These are phyloP conservation scores for Piedraia hortae DNA, from an alignment of 2,329 filamentous ascomycete species.

Conservation along the genomic window DNA sequence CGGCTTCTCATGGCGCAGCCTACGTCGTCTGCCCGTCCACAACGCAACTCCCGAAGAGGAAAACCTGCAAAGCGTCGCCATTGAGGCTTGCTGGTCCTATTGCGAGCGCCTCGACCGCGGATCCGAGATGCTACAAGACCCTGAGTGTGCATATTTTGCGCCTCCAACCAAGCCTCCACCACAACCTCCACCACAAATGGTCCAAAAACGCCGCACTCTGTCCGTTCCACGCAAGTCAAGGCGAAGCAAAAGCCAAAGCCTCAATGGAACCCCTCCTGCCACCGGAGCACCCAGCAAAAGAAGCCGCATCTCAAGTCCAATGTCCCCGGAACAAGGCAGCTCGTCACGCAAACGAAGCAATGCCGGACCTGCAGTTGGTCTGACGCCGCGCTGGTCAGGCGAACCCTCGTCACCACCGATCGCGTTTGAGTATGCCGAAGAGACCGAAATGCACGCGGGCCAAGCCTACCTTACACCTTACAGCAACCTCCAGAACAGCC, in stretches of 20 bases:
- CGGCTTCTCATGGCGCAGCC: constrained; percentile 43
- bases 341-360: too few species aligned
- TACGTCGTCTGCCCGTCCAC: constrained; percentile 30
- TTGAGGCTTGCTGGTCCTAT: constrained; percentile 33
- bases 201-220: constrained; percentile 23
- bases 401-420: constrained; percentile 18
- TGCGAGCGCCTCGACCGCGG: constrained; percentile 34
- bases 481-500: constrained; percentile 19
- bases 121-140: constrained; percentile 12
- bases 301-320: too few species aligned
- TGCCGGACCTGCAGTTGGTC: constrained; percentile 13
- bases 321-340: too few species aligned
- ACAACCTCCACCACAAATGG: constrained; percentile 11
- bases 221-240: constrained; percentile 25
- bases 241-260: too few species aligned
- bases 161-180: constrained; percentile 3
- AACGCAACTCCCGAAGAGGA: constrained; percentile 27
- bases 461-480: constrained; percentile 52
- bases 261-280: too few species aligned
- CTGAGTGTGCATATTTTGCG: background rate
- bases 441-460: constrained; percentile 17
- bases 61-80: constrained; percentile 18
- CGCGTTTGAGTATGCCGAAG: constrained; percentile 10
- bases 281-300: too few species aligned
- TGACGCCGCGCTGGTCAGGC: constrained; percentile 18